Base-by-base conservation (phyloP, 2,329 filamentous ascomycete genomes). In the Aaosphaeria arxii region DNA sequence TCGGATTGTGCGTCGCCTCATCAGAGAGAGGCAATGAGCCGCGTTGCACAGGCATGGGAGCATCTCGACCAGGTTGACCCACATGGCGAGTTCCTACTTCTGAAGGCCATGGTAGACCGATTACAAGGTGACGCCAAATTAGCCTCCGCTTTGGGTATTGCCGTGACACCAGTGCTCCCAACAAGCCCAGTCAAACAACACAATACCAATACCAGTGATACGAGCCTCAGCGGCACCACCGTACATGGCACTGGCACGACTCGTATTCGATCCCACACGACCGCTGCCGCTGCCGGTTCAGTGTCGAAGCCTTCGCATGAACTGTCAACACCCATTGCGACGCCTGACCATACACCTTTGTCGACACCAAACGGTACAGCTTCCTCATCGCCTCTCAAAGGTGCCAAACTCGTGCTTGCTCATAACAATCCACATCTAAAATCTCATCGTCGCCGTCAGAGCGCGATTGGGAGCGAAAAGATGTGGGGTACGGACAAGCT, bases 51-150 rank as follows among this genome's bases (percentile, higher is more conserved):
- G 66, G 91, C 92, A 0, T 95, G 94, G 77, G 87, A 86, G 4
- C 81, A 85, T 9, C 79, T 99, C 31, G 89, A 97, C 67, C 84
- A 88, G 40, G 79, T 92, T 30, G 92, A 99, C 62, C 92, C 92
- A 0, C 92, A 96, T 66, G 91, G 91, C 13, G 84, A 91, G 38
- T 94, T 92, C 61, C 85, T 95, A 56, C 78, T 99, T 11, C 78
- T 99, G 63, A 88, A 85, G 61, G 81, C 83, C 48, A 82, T 95
- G 55, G 79, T 95, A 51, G 80, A 88, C n/a, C 82, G 83, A 48
- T 79, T 95, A 42, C 81, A 87, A 40, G 77, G 80, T 42, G 88
- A 92, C 61, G 75, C 79, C 24, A 89, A 86, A 66, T 77, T 92
- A 6, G 71, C 74, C 5, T 68, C 70, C 31, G 70, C 72, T 0